Base-by-base conservation (phyloP, 2,329 filamentous ascomycete species). In the Neofusicoccum sp. region DNA sequence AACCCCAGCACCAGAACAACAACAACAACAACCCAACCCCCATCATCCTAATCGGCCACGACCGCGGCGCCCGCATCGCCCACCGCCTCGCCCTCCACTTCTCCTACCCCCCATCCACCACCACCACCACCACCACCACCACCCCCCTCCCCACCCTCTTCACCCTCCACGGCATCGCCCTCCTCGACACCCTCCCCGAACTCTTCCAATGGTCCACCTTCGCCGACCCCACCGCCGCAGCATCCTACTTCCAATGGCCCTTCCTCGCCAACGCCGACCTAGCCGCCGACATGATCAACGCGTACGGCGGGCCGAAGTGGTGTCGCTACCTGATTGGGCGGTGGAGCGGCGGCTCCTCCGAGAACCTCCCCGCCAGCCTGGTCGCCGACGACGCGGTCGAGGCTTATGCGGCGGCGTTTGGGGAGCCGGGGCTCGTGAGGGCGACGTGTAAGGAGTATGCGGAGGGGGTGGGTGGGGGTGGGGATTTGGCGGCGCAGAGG, bases 221-320 rank as follows among this genome's bases (percentile, higher is more conserved):
- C 53, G 65, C 75, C 4, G 69, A 70, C 0, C 79, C 83, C 16
- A 9, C 40, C n/a, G 6, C n/a, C 62, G 79, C 81, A 1, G 74
- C 74, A 28, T 75, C 76, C 0, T 85, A 84, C 68, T 85, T 80
- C 65, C 83, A 86, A 69, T 86, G 84, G 82, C 84, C 83, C 58
- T 80, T 86, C 63, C 75, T 86, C 26, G 82, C 84, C 7, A 84
- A 86, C 66, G 68, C 72, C 0, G 71, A 71, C 6, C 80, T 83
- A 0, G 75, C 85, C 4, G 83, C 80, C 0, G 82, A 84, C 65
- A 76, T 74, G 41, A 70, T 83, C 48, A 78, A 43, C 79, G 63
- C 71, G 7, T 70, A 73, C 34, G 76, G 82, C n/a, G 71, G 76
- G 0, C 72, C 76, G 14, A 7, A 20, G 3, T 43, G 40, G 63